phyloP scores from a whole-genome alignment of 73 alveolate genomes.

The Paramecium biaurelia region DNA sequence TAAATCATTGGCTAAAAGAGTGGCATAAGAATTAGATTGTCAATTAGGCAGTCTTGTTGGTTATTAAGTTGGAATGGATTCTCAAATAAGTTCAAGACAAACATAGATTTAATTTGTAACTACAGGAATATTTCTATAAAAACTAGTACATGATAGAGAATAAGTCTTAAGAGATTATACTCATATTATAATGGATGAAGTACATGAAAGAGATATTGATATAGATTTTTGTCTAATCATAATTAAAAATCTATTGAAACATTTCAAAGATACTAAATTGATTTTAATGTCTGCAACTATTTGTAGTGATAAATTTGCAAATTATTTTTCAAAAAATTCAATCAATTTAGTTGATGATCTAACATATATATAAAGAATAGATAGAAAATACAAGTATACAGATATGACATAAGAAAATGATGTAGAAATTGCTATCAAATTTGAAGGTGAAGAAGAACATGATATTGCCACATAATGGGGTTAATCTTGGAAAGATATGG shows the following conservation, averaged over 20 bases:
- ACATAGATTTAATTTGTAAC: slow-evolving; percentile 69
- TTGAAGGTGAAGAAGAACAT: slow-evolving; percentile 1
- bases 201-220: slow-evolving; percentile 97
- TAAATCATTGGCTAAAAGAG: slow-evolving; percentile 56
- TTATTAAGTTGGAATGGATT: slow-evolving; percentile 67
- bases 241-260: slow-evolving; percentile 76
- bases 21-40: slow-evolving; percentile 39
- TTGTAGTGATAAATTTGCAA: slow-evolving; percentile 77
- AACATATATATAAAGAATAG: background rate
- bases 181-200: slow-evolving; percentile 95
- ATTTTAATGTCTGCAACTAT: slow-evolving; percentile 96
- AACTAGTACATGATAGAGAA: slow-evolving; percentile 82
- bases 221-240: slow-evolving; percentile 91
- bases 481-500: background rate
- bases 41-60: slow-evolving; percentile 67
- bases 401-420: background rate
- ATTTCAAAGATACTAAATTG: slow-evolving; percentile 73
- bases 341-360: slow-evolving; percentile 49
- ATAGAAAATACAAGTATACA: background rate
- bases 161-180: slow-evolving; percentile 70
- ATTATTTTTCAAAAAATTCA: slow-evolving; percentile 77
- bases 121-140: slow-evolving; percentile 73
- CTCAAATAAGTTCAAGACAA: slow-evolving; percentile 39
- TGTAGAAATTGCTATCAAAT: background rate
- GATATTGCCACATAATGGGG: slow-evolving; percentile 51